A percentile compares a stretch with the other conserved stretches of the same genome.
These are phyloP conservation scores for Extremus antarcticus DNA, from an alignment of 495 filamentous ascomycete genomes.

Conservation along the genomic window DNA sequence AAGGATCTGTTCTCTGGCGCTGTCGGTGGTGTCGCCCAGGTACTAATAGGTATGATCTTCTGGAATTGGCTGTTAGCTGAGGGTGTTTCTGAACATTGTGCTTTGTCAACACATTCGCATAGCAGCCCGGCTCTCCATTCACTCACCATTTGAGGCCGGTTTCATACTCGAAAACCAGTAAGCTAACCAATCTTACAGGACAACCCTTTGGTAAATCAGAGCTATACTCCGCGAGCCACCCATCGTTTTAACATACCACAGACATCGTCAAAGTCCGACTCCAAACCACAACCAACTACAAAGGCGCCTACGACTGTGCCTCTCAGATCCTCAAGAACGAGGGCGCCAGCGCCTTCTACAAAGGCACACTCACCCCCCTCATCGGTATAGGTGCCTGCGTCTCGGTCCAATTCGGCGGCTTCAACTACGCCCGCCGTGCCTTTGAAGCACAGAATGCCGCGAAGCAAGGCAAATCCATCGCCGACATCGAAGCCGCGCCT, in stretches of 20 bases:
- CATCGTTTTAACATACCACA: slow-evolving; percentile 19
- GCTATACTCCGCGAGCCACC: background rate
- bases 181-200: slow-evolving; percentile 40
- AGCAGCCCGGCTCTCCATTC: too few relatives aligned
- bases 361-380: slow-evolving; percentile 91
- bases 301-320: slow-evolving; percentile 67
- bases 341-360: slow-evolving; percentile 89
- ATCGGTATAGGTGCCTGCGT: slow-evolving; percentile 96
- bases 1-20: slow-evolving; percentile 93
- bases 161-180: too few relatives aligned
- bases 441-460: slow-evolving; percentile 64
- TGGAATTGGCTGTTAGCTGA: too few relatives aligned
- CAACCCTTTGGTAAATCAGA: slow-evolving; percentile 68
- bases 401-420: slow-evolving; percentile 93
- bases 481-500: background rate
- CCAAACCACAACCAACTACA: slow-evolving; percentile 76
- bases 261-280: slow-evolving; percentile 98
- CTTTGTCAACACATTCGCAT: too few relatives aligned
- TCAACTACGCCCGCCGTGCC: slow-evolving; percentile 79
- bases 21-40: slow-evolving; percentile 84
- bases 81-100: too few relatives aligned
- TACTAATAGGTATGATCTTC: slow-evolving; percentile 61
- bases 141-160: too few relatives aligned
- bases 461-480: slow-evolving; percentile 22
- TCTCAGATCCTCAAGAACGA: slow-evolving; percentile 77